Base-by-base conservation (phyloP, 1,284 basidiomycete species). In the Puccinia coronata region DNA sequence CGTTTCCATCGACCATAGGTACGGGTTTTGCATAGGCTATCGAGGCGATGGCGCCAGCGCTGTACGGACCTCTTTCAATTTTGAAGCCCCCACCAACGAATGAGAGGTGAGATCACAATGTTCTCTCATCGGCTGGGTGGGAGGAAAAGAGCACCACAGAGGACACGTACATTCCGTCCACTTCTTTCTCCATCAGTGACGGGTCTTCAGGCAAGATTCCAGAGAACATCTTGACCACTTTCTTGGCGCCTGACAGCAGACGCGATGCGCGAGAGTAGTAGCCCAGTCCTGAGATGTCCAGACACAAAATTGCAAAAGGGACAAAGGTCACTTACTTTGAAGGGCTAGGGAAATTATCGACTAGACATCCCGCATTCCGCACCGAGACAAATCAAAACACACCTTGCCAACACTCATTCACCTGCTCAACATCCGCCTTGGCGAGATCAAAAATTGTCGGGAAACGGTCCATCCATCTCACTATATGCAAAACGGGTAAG, bases 1-100 rank as follows among this genome's bases (percentile, higher is more conserved):
- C 92, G 85, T 98, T 98, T 36, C 95, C 95, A 85, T 98, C 95
- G 67, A 97, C 88, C 93, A 95, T 93, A 20, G 95, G 92, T 14
- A 90, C 92, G 82, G 90, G 89, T 83, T 94, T 90, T 49, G 92
- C 92, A 84, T 95, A 96, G 1, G 94, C 94, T 85, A 97, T 97
- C 0, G 92, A 94, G 83, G 91, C 91, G 82, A 97, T 94, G 11
- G 95, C 95, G 28, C 94, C 93, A 36, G 92, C 91, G 74, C 83
- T 82, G 47, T 83, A 84, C 4, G 84, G 84, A 20, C 84, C 84
- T 25, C 82, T 83, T 61, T 20, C 2, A 49, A 5, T 49, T 16
- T 11, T 5, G n/a, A 39, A 6, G 25, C 1, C 59, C 49, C 28
- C 47, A 23, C n/a, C 12, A 12, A 34, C 2, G 8, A 39, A 49